Percentiles rank a stretch among this genome's conserved stretches.
These are phyloP conservation scores for Sporothrix brasiliensis DNA, from an alignment of 2,329 filamentous ascomycete species.

Conservation along the genomic window DNA sequence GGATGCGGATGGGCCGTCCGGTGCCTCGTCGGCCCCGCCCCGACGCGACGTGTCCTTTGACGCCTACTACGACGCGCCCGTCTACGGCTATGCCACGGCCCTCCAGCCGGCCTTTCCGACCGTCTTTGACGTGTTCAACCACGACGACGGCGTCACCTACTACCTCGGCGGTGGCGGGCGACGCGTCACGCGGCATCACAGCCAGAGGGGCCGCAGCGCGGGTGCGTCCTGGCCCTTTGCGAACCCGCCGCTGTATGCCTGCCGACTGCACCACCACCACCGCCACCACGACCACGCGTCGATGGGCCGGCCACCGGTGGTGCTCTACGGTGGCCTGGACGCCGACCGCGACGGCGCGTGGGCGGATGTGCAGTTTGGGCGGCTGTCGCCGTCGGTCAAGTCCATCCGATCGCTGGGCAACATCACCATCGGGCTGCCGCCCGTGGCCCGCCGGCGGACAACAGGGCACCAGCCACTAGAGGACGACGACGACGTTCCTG, in stretches of 20 bases:
- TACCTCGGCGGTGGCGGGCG: conserved; percentile 28
- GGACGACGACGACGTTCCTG: not conserved
- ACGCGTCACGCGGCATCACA: not conserved
- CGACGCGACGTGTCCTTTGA: not conserved
- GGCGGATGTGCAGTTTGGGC: conserved; percentile 32
- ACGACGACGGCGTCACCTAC: conserved; percentile 23
- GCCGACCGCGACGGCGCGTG: conserved; percentile 27
- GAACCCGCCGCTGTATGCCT: conserved; percentile 40
- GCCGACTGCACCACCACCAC: conserved; percentile 35
- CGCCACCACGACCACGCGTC: conserved; percentile 31
- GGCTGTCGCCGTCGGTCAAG: not conserved
- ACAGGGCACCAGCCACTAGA: not conserved
- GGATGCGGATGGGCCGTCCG: not conserved
- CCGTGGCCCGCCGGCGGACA: conserved; percentile 25
- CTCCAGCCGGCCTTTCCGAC: conserved; percentile 30
- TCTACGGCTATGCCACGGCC: not conserved
- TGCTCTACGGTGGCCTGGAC: conserved; percentile 39
- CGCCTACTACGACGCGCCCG: not conserved
- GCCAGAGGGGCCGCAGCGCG: not conserved
- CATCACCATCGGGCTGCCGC: conserved; percentile 40
- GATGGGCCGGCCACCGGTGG: conserved; percentile 39
- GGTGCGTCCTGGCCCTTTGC: conserved; percentile 30
- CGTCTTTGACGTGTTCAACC: conserved; percentile 30
- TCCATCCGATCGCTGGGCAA: conserved; percentile 2
- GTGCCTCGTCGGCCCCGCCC: not conserved